Evolutionary conservation across 1,284 basidiomycete species (phyloP).

Genomic region (Taiwanofungus camphoratus): DNA sequence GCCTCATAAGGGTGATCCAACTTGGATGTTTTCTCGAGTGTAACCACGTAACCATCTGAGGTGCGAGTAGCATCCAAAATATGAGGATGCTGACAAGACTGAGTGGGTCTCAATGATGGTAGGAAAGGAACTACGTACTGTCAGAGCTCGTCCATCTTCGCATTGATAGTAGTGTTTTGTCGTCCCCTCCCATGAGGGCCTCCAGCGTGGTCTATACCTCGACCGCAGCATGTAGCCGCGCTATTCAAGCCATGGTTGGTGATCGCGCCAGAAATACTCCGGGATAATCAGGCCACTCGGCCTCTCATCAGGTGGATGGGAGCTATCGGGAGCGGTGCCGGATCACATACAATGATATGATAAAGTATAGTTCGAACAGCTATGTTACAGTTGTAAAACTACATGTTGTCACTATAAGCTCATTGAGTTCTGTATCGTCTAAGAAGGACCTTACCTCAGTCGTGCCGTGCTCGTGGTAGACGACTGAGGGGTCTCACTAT

Average conservation of each 20-base stretch:
- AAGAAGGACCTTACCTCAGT: no score
- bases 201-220: constrained; percentile 15
- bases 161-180: constrained; percentile 1
- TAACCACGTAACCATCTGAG: neutral
- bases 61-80: neutral
- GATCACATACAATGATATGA: no score
- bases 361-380: no score
- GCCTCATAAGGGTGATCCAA: constrained; percentile 7
- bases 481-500: no score
- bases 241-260: constrained; percentile 14
- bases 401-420: no score
- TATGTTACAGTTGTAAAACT: no score
- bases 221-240: constrained; percentile 15
- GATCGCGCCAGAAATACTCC: constrained; percentile 15
- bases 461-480: no score
- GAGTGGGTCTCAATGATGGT: neutral
- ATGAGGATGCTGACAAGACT: neutral
- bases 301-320: neutral
- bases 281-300: neutral
- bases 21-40: neutral
- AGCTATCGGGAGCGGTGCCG: no score
- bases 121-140: constrained; percentile 2
- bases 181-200: constrained; percentile 13
- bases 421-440: no score
- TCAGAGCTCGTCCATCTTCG: constrained; percentile 9